phyloP scores from a whole-genome alignment of 352 stramenopile genomes.

The Globisporangium solare region DNA sequence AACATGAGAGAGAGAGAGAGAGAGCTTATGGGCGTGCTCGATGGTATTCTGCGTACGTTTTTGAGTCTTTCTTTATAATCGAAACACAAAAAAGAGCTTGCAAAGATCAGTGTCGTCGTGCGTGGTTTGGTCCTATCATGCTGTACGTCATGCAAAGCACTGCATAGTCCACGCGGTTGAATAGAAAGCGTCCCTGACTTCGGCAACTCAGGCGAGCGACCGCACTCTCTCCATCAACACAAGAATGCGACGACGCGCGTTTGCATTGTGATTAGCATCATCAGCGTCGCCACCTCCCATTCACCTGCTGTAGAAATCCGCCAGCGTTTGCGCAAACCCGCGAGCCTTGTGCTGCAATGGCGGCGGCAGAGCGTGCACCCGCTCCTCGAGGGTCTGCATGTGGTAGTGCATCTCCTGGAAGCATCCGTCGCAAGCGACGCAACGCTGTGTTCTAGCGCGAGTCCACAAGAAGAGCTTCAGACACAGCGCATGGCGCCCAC shows the following conservation, averaged over 20 bases:
- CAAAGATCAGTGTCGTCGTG: too few species aligned
- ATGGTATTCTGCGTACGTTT: not conserved
- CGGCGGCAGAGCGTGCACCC: slow-evolving; percentile 21
- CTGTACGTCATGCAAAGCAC: too few species aligned
- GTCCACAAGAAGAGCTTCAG: not conserved
- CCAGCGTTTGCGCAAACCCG: slow-evolving; percentile 33
- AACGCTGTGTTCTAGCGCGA: slow-evolving; percentile 41
- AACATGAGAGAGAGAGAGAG: too few species aligned
- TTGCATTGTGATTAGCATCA: not conserved
- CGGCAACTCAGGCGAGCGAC: too few species aligned
- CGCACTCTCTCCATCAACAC: too few species aligned
- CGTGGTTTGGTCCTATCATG: too few species aligned
- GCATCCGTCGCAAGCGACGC: slow-evolving; percentile 48
- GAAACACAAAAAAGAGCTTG: not conserved
- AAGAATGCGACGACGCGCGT: too few species aligned
- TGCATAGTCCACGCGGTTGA: too few species aligned
- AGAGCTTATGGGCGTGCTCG: not conserved
- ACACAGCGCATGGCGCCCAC: not conserved
- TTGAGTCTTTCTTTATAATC: not conserved
- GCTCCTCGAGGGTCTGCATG: slow-evolving; percentile 30
- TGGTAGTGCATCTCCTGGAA: slow-evolving; percentile 67
- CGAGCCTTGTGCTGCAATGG: slow-evolving; percentile 41
- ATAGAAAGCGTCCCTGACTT: too few species aligned
- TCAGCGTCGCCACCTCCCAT: not conserved
- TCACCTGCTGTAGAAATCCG: slow-evolving; percentile 33